Percentiles rank a stretch among this genome's conserved stretches.
Evolutionary conservation across 1,139 yeast species (phyloP).

Genomic region (Wickerhamiella infanticola): DNA sequence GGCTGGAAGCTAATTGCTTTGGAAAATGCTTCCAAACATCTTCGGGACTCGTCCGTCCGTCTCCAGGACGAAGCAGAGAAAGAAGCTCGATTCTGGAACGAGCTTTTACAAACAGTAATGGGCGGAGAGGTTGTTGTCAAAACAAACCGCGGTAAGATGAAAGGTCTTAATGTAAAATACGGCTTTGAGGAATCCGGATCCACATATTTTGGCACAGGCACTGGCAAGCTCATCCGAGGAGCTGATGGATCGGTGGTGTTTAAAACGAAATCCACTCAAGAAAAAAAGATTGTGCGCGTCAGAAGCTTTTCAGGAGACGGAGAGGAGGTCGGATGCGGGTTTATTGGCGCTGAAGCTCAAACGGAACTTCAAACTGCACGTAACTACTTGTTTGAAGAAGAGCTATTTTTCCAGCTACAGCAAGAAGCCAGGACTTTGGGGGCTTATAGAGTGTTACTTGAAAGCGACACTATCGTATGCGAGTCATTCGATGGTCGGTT

Average conservation of each 20-base stretch:
- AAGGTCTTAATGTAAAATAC: conserved; percentile 62
- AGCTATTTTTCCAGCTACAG: conserved; percentile 47
- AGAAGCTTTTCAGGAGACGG: conserved; percentile 20
- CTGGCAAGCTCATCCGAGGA: conserved; percentile 43
- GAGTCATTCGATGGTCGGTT: conserved; percentile 52
- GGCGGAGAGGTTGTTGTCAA: conserved; percentile 61
- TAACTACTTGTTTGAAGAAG: conserved; percentile 72
- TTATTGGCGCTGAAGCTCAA: not conserved
- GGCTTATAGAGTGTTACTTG: conserved; percentile 57
- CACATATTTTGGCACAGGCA: conserved; percentile 52
- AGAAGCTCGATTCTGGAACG: conserved; percentile 66
- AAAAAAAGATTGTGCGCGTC: conserved; percentile 26
- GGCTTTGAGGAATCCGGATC: conserved; percentile 92
- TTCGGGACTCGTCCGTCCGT: conserved; percentile 37
- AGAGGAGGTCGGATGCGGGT: conserved; percentile 7
- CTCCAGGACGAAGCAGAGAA: conserved; percentile 39
- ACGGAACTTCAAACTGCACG: conserved; percentile 27
- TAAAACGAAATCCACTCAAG: conserved; percentile 20
- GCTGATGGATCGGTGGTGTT: conserved; percentile 21
- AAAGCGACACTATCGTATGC: conserved; percentile 45
- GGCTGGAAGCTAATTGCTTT: conserved; percentile 81
- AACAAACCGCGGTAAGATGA: conserved; percentile 37
- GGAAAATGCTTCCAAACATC: conserved; percentile 36
- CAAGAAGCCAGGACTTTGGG: conserved; percentile 60
- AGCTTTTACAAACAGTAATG: conserved; percentile 36